These are phyloP conservation scores for Rhynchospora pubera DNA, from an alignment of 176 grass and related monocot species.

Conservation along the genomic window DNA sequence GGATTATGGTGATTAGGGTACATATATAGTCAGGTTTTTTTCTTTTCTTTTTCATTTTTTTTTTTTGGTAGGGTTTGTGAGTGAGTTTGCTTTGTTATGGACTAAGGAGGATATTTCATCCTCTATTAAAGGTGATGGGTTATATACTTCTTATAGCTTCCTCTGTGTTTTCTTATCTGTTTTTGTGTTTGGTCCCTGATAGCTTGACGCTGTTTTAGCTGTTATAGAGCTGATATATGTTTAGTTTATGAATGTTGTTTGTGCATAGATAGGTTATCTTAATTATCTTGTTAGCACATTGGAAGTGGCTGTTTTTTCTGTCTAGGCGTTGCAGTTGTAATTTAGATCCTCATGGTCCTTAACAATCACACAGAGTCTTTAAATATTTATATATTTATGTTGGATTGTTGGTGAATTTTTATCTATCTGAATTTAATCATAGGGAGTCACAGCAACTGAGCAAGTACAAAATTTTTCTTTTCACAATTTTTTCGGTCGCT, in stretches of 20 bases:
- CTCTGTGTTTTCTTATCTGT: not conserved
- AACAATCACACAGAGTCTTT: no score
- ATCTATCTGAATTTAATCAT: no score
- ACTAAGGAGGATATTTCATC: not conserved
- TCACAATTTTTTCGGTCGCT: no score
- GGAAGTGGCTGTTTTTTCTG: not conserved
- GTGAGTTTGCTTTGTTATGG: not conserved
- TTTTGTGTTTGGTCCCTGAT: not conserved
- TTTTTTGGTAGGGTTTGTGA: conserved; percentile 2
- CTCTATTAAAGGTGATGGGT: not conserved
- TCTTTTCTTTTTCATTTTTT: not conserved
- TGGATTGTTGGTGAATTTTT: no score
- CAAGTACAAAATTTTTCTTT: not conserved
- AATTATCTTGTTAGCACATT: not conserved
- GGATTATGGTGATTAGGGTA: conserved; percentile 59
- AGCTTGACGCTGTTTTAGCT: not conserved
- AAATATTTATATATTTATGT: no score
- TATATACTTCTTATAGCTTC: conserved; percentile 10
- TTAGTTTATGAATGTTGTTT: not conserved
- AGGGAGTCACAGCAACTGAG: no score
- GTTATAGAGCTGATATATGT: conserved; percentile 7
- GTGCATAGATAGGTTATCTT: not conserved
- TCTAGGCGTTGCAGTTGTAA: not conserved
- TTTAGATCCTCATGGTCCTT: not conserved
- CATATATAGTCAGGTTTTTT: not conserved